Evolutionary conservation across 805 yeast genomes (phyloP).

Genomic region (Candida namnaoensis): DNA sequence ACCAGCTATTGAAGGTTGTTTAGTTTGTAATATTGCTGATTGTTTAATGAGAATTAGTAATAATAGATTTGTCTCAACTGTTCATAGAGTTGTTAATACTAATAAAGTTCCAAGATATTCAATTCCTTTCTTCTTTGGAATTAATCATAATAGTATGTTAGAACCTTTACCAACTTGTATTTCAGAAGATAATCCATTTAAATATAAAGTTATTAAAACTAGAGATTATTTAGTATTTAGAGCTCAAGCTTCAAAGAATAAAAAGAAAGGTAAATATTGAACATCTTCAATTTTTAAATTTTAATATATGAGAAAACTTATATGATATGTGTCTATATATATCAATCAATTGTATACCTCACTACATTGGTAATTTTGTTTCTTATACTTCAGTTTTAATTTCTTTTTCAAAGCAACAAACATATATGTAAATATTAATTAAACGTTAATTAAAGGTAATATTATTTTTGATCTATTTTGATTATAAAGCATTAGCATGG

Average conservation of each 20-base stretch:
- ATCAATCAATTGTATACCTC: no score
- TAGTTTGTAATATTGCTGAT: slow-evolving; percentile 29
- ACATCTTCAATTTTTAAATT: no score
- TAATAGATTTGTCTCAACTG: slow-evolving; percentile 23
- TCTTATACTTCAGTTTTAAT: no score
- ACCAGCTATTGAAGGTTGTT: slow-evolving; percentile 20
- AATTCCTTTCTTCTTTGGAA: slow-evolving; percentile 1
- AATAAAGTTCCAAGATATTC: slow-evolving; percentile 4
- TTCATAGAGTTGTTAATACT: slow-evolving; percentile 26
- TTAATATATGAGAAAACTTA: no score
- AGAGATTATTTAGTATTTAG: slow-evolving; percentile 1
- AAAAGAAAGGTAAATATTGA: neutral
- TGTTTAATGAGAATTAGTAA: slow-evolving; percentile 27
- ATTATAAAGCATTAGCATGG: slow-evolving; percentile 59
- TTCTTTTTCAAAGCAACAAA: no score
- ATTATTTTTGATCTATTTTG: neutral
- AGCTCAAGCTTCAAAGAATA: neutral
- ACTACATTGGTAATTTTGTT: no score
- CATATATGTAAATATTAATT: no score
- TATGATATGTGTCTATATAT: no score
- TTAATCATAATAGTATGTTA: neutral
- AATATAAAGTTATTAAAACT: neutral
- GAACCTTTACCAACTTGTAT: slow-evolving; percentile 1
- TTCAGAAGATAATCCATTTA: neutral
- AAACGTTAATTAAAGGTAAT: no score